Evolutionary conservation across 2,329 filamentous ascomycete genomes (phyloP).

Genomic region (Clarireedia homoeocarpa): DNA sequence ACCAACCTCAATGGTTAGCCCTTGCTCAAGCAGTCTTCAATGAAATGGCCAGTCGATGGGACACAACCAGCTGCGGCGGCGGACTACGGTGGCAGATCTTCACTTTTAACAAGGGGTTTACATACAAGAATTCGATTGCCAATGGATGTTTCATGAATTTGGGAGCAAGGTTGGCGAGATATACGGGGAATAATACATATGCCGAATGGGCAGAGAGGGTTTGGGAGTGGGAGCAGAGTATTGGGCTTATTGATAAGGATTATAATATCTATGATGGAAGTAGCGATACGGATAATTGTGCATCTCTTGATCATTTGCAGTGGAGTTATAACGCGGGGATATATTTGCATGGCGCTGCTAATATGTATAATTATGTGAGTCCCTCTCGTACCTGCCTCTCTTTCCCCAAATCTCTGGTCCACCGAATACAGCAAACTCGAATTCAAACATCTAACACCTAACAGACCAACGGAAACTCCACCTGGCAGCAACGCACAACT

Average conservation of each 20-base stretch:
- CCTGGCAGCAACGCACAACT: constrained; percentile 52
- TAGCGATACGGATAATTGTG: constrained; percentile 49
- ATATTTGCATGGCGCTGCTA: constrained; percentile 50
- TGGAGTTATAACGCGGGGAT: constrained; percentile 66
- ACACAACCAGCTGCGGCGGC: constrained; percentile 56
- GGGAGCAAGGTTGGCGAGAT: constrained; percentile 60
- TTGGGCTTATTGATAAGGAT: constrained; percentile 50
- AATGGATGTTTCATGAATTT: constrained; percentile 55
- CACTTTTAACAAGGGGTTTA: constrained; percentile 69
- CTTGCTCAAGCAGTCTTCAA: constrained; percentile 77
- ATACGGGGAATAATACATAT: constrained; percentile 71
- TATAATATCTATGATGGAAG: constrained; percentile 53
- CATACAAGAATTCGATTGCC: constrained; percentile 64
- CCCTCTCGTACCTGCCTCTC: neutral
- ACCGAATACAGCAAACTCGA: neutral
- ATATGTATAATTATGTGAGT: constrained; percentile 40
- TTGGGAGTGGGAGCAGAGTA: constrained; percentile 58
- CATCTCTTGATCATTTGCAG: constrained; percentile 50
- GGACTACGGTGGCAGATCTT: constrained; percentile 83
- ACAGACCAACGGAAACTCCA: constrained; percentile 24
- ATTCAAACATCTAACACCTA: neutral
- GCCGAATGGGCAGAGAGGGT: constrained; percentile 67
- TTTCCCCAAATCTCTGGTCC: neutral
- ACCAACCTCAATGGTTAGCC: constrained; percentile 57
- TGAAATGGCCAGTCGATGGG: constrained; percentile 66